Percentiles rank a stretch among this genome's conserved stretches.
phyloP scores from a whole-genome alignment of 78 protist species.

The Dictyostelium firmibasis region DNA sequence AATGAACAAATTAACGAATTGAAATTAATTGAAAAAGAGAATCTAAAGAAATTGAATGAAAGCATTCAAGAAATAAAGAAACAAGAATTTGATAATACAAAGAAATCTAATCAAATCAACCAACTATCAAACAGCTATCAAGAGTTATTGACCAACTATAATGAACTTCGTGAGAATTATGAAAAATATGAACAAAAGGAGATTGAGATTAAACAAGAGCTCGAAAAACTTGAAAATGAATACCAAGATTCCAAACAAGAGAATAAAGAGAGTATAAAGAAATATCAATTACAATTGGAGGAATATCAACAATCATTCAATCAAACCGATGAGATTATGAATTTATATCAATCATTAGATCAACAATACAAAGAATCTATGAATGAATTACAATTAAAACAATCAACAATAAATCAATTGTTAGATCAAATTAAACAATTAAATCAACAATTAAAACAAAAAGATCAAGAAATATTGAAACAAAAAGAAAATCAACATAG shows the following conservation, averaged over 20 bases:
- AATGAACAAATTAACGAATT: background rate
- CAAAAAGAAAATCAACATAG: background rate
- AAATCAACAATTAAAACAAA: background rate
- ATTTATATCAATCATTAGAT: background rate
- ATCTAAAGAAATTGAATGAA: background rate
- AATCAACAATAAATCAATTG: slow-evolving; percentile 20
- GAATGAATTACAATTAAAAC: slow-evolving; percentile 46
- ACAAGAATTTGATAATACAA: background rate
- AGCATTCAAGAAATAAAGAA: background rate
- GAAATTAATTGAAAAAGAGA: background rate
- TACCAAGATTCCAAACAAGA: background rate
- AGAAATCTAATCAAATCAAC: background rate
- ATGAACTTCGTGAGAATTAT: background rate
- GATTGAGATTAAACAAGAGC: background rate
- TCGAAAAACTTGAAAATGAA: background rate
- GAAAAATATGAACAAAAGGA: background rate
- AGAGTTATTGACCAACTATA: background rate
- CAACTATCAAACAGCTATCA: background rate
- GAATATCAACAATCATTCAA: background rate
- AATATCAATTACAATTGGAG: background rate
- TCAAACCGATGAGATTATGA: slow-evolving; percentile 14
- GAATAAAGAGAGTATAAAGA: background rate
- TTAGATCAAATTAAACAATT: background rate
- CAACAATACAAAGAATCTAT: background rate
- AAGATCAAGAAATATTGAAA: background rate